Base-by-base conservation (phyloP, 2,329 filamentous ascomycete genomes). In the Pseudocercospora eumusae region DNA sequence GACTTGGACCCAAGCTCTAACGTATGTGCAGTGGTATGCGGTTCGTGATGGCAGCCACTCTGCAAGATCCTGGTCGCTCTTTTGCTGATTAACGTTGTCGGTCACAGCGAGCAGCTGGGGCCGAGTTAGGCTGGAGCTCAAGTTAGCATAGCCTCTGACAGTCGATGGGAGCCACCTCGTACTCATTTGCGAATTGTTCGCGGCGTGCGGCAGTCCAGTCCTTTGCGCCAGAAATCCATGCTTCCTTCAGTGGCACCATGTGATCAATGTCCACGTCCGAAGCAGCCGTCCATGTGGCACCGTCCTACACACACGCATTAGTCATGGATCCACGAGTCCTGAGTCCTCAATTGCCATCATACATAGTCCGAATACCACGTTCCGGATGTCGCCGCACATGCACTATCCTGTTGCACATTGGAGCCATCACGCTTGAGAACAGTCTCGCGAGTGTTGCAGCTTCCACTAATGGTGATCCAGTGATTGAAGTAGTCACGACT, bases 21-120 rank as follows among this genome's bases (percentile, higher is more conserved):
- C 88, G 72, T 96, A 95, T 27, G 84, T 88, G 83, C 91, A 95
- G 75, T 90, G 84, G 77, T 91, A 93, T 65, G 80, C 81, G 18
- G 75, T 80, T 79, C 90, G 77, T 0, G 87, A 83, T 11, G 90
- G 91, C 79, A 91, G 88, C 90, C 91, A 96, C 10, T 78, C 75
- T 71, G 93, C 91, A 0, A 91, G 90, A 57, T 86, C 86, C 67
- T 81, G 78, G 75, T 92, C 90, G n/a, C 90, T 79, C 81, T 93
- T 68, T 95, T 33, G 79, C 69, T 86, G 80, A 78, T 96, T 96
- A 68, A 92, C 86, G 59, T 83, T 86, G 73, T 90, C 88, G 3
- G 90, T 93, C 8, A 95, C 90, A 33, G 91, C 88, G 77, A 90
- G 84, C 28, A 95, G 83, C 78, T 95, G 90, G 0, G 91, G 91